Conservation (phyloP, 2,329 filamentous ascomycete genomes). For the Calonectria pauciramosa region DNA sequence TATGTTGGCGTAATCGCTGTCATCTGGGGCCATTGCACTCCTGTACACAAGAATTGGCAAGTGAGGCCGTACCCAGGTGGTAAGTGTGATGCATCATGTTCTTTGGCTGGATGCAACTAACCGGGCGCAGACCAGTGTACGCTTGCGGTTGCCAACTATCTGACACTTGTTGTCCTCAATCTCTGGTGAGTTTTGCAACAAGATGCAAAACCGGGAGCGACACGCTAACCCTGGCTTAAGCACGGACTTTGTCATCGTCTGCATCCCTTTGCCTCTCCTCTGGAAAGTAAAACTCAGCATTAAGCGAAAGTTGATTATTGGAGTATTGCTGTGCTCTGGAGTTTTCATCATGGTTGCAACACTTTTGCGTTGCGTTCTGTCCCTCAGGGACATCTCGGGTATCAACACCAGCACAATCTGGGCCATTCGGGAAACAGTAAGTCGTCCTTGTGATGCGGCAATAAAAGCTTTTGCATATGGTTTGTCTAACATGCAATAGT, state of each 20-base stretch:
- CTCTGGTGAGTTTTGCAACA: conserved; percentile 45
- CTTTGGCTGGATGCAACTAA: not conserved
- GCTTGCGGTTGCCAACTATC: conserved; percentile 52
- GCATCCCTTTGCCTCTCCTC: conserved; percentile 57
- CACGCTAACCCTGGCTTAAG: conserved; percentile 40
- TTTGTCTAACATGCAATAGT: conserved; percentile 43
- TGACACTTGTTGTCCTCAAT: conserved; percentile 54
- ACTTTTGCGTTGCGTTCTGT: conserved; percentile 56
- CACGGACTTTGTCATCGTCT: conserved; percentile 55
- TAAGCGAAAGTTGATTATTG: conserved; percentile 54
- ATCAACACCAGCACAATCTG: conserved; percentile 58
- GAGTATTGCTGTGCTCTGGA: conserved; percentile 56
- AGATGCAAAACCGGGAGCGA: not conserved
- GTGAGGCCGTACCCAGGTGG: conserved; percentile 57
- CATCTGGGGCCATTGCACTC: conserved; percentile 54
- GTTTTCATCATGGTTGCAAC: conserved; percentile 60
- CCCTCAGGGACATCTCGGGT: conserved; percentile 51
- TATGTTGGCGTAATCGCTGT: conserved; percentile 51
- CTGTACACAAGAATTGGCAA: conserved; percentile 56
- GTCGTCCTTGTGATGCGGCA: not conserved
- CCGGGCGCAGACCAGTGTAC: conserved; percentile 49
- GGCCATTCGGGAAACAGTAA: conserved; percentile 58
- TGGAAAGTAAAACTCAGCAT: conserved; percentile 55
- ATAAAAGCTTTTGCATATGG: no score
- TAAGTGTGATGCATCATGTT: conserved; percentile 27